These are phyloP conservation scores for Aureobasidium lini DNA, from an alignment of 2,329 filamentous ascomycete genomes.

Conservation along the genomic window DNA sequence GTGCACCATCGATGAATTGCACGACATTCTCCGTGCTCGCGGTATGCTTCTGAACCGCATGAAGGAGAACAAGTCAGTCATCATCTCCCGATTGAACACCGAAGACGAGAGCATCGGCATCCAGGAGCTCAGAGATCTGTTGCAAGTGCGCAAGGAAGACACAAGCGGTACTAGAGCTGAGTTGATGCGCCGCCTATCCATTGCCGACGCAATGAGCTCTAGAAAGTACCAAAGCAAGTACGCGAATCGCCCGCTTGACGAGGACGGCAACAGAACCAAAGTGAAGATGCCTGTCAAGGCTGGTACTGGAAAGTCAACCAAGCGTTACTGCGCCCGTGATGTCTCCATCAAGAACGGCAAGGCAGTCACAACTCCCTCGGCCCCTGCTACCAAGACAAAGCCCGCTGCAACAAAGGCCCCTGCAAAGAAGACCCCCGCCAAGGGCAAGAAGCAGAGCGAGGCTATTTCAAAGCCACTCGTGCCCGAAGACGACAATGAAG, in stretches of 20 bases:
- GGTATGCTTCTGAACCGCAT: constrained; percentile 17
- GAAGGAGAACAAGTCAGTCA: constrained; percentile 16
- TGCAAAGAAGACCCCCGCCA: background rate
- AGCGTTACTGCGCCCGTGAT: constrained; percentile 6
- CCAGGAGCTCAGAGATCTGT: constrained; percentile 22
- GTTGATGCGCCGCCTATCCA: constrained; percentile 22
- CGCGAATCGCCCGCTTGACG: background rate
- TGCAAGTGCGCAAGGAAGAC: constrained; percentile 21
- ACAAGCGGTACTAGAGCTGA: constrained; percentile 20
- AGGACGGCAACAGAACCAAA: background rate
- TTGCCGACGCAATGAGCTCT: constrained; percentile 21
- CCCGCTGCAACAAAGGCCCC: background rate
- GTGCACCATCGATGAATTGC: constrained; percentile 15
- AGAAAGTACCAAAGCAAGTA: background rate
- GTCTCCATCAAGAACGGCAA: background rate
- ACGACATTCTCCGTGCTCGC: constrained; percentile 13
- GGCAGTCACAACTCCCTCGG: background rate
- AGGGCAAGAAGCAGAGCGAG: background rate
- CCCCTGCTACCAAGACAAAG: background rate
- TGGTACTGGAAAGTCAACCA: background rate
- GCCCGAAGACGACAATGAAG: background rate
- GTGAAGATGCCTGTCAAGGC: constrained; percentile 1
- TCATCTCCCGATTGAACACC: constrained; percentile 13
- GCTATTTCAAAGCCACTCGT: background rate
- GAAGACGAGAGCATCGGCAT: constrained; percentile 22